Conservation (phyloP, 148 eudicot species). For the Diospyros kaki region DNA sequence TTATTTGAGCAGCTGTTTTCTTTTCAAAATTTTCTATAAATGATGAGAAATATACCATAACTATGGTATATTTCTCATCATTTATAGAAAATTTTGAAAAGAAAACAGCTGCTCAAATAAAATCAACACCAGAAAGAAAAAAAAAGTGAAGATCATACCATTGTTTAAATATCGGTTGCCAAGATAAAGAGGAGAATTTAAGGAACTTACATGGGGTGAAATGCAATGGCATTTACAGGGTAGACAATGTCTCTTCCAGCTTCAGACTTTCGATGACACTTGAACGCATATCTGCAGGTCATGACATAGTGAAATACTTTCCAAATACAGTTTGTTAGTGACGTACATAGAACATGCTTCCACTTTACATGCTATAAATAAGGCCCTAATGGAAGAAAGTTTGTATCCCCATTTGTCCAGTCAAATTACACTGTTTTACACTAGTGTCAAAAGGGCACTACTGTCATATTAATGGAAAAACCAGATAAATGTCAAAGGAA, state of each 20-base stretch:
- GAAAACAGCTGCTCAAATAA: neutral
- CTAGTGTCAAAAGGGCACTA: neutral
- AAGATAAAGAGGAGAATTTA: neutral
- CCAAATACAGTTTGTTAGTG: neutral
- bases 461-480: neutral
- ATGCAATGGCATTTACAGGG: conserved; percentile 93
- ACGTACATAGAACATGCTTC: neutral
- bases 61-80: neutral
- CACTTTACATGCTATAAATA: neutral
- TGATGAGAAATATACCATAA: too few species aligned
- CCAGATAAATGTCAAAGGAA: neutral
- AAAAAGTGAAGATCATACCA: neutral
- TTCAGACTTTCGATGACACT: conserved; percentile 89
- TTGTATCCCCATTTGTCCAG: neutral
- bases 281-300: conserved; percentile 78
- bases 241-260: conserved; percentile 93
- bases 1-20: too few species aligned
- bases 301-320: conserved; percentile 7
- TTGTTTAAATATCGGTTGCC: neutral
- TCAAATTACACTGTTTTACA: neutral
- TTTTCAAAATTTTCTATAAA: too few species aligned
- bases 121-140: conserved; percentile 1
- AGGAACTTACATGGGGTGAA: conserved; percentile 43
- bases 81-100: neutral
- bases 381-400: neutral